phyloP scores from a whole-genome alignment of 768 basidiomycete species.

The Lactarius hatsudake region DNA sequence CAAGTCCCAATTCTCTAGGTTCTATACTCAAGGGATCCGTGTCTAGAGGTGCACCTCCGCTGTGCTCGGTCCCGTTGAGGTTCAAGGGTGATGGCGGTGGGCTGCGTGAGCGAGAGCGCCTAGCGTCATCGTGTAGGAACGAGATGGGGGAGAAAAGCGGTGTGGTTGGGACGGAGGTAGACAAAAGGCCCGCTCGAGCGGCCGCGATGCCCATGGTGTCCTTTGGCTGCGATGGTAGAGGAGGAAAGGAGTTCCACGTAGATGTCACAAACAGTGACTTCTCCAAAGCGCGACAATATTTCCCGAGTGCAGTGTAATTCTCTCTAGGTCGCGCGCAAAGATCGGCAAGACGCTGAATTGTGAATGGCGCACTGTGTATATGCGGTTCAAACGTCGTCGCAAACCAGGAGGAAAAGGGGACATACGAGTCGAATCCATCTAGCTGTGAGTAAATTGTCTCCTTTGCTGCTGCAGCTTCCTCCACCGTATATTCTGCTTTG shows the following conservation, averaged over 20 bases:
- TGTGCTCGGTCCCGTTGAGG: constrained; percentile 41
- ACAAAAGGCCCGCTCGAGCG: constrained; percentile 44
- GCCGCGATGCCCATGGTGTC: constrained; percentile 31
- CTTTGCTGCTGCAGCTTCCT: constrained; percentile 59
- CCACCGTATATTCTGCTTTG: constrained; percentile 55
- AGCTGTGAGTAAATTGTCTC: constrained; percentile 57
- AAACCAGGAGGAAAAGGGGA: constrained; percentile 24
- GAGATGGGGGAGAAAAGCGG: constrained; percentile 87
- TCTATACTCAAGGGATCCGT: constrained; percentile 36
- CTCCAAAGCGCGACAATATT: constrained; percentile 86
- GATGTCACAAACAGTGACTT: constrained; percentile 83
- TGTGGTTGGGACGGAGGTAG: constrained; percentile 63
- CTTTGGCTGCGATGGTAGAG: constrained; percentile 43
- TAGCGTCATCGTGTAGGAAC: constrained; percentile 80
- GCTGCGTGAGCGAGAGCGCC: constrained; percentile 74
- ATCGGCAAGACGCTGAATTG: constrained; percentile 86
- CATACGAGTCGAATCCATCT: constrained; percentile 73
- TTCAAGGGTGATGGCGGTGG: constrained; percentile 74
- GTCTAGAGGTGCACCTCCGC: constrained; percentile 33
- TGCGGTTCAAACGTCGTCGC: not conserved
- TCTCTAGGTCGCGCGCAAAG: constrained; percentile 65
- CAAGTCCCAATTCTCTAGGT: constrained; percentile 64
- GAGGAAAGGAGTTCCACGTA: constrained; percentile 67
- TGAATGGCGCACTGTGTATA: constrained; percentile 68
- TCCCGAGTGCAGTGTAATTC: constrained; percentile 76